phyloP scores from a whole-genome alignment of 2,329 filamentous ascomycete genomes.

The Diaporthe eres region DNA sequence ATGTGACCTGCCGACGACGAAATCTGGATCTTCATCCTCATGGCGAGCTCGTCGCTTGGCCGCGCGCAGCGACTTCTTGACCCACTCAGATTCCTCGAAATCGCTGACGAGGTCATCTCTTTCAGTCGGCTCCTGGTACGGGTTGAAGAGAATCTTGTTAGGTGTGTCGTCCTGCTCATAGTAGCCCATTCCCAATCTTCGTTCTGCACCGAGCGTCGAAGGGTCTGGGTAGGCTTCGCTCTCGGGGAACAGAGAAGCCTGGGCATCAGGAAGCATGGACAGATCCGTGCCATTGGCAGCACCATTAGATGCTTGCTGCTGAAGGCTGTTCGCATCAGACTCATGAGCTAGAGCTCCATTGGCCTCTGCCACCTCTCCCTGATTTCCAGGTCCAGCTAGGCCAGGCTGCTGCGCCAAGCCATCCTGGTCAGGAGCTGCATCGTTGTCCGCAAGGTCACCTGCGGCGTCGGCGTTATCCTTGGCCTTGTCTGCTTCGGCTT shows the following conservation, averaged over 20 bases:
- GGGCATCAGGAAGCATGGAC: constrained; percentile 31
- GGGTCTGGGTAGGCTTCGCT: constrained; percentile 63
- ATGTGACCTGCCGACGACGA: constrained; percentile 59
- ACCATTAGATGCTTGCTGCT: constrained; percentile 44
- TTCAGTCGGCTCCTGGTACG: constrained; percentile 67
- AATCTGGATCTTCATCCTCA: constrained; percentile 70
- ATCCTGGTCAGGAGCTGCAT: constrained; percentile 49
- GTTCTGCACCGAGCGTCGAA: constrained; percentile 59
- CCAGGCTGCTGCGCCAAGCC: constrained; percentile 47
- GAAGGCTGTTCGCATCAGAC: constrained; percentile 32
- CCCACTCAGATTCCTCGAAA: constrained; percentile 65
- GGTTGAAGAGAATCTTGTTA: constrained; percentile 72
- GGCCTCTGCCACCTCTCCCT: constrained; percentile 52
- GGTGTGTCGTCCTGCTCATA: constrained; percentile 71
- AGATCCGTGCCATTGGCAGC: constrained; percentile 48
- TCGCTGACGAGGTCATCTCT: constrained; percentile 56
- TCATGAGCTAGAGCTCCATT: background rate
- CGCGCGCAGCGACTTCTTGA: constrained; percentile 68
- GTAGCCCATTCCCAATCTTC: constrained; percentile 71
- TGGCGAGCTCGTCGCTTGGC: constrained; percentile 67
- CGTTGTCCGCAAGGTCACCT: constrained; percentile 45
- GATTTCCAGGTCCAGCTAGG: constrained; percentile 50
- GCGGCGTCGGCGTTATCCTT: constrained; percentile 54
- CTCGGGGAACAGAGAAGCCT: constrained; percentile 34
- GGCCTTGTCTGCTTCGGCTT: constrained; percentile 71